A percentile compares a stretch with the other conserved stretches of the same genome.
Conservation (phyloP, 1,139 yeast species). For the Kodamaea arcana region DNA sequence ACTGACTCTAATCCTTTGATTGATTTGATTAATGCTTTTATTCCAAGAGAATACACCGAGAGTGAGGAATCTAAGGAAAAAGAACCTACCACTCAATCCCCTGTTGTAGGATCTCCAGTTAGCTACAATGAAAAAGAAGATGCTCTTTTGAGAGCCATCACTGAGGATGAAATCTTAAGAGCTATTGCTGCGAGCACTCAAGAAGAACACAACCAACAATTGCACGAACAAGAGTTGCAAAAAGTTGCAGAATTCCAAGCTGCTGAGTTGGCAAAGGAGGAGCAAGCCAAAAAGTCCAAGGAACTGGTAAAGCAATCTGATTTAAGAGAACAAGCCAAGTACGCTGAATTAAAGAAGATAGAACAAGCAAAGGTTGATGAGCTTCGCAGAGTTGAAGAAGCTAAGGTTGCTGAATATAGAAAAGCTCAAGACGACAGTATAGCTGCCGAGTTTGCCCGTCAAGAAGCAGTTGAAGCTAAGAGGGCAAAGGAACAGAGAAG, state of each 20-base stretch:
- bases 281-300: background rate
- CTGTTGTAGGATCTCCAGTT: background rate
- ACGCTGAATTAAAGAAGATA: slow-evolving; percentile 9
- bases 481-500: slow-evolving; percentile 3
- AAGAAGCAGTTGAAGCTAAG: slow-evolving; percentile 7
- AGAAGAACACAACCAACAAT: slow-evolving; percentile 8
- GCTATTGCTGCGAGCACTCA: slow-evolving; percentile 8
- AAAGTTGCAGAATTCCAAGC: slow-evolving; percentile 5
- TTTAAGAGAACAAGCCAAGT: slow-evolving; percentile 4
- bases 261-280: background rate
- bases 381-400: slow-evolving; percentile 5
- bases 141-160: slow-evolving; percentile 1
- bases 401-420: slow-evolving; percentile 1
- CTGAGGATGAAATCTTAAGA: slow-evolving; percentile 2
- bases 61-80: background rate
- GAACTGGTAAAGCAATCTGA: background rate
- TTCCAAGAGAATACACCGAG: slow-evolving; percentile 3
- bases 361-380: slow-evolving; percentile 2
- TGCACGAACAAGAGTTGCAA: background rate
- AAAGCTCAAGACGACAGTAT: slow-evolving; percentile 9
- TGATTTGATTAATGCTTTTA: slow-evolving; percentile 4
- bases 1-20: slow-evolving; percentile 2
- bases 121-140: background rate
- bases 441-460: slow-evolving; percentile 11
- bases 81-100: background rate